phyloP scores from a whole-genome alignment of 129 eudicot species.

The Flaveria trinervia region DNA sequence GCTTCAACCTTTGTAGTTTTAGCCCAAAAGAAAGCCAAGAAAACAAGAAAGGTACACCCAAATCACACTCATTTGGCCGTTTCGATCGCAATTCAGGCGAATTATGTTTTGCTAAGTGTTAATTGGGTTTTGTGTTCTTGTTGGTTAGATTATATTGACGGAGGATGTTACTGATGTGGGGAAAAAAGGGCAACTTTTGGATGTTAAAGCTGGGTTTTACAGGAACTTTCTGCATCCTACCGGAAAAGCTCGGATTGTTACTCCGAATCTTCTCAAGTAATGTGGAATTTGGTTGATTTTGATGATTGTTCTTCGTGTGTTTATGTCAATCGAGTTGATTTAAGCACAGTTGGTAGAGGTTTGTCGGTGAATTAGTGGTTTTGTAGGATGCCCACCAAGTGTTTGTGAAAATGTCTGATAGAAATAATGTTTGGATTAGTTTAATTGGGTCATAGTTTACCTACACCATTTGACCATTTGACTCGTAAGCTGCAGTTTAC shows the following conservation, averaged over 20 bases:
- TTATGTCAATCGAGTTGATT: not conserved
- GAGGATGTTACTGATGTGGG: slow-evolving; percentile 83
- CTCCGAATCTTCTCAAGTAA: slow-evolving; percentile 69
- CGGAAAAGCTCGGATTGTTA: slow-evolving; percentile 83
- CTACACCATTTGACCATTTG: too few species aligned
- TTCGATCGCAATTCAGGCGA: not conserved
- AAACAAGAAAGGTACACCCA: slow-evolving; percentile 58
- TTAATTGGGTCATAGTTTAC: too few species aligned
- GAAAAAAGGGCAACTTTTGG: slow-evolving; percentile 77
- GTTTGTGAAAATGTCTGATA: slow-evolving; percentile 29
- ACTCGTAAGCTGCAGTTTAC: too few species aligned
- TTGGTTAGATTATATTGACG: slow-evolving; percentile 69
- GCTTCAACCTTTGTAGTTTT: slow-evolving; percentile 40
- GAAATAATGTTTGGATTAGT: slow-evolving; percentile 15
- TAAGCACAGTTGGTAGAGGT: not conserved
- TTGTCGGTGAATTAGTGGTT: not conserved
- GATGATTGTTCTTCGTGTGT: not conserved
- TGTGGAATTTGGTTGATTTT: slow-evolving; percentile 20
- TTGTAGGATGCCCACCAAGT: slow-evolving; percentile 22
- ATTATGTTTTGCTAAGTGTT: not conserved
- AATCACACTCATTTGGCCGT: slow-evolving; percentile 15
- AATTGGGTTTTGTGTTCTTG: slow-evolving; percentile 21
- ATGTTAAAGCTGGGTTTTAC: slow-evolving; percentile 81
- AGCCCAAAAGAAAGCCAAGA: slow-evolving; percentile 83
- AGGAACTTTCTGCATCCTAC: slow-evolving; percentile 76